These are phyloP conservation scores for Sherardia arvensis DNA, from an alignment of 257 asterid genomes.

Conservation along the genomic window DNA sequence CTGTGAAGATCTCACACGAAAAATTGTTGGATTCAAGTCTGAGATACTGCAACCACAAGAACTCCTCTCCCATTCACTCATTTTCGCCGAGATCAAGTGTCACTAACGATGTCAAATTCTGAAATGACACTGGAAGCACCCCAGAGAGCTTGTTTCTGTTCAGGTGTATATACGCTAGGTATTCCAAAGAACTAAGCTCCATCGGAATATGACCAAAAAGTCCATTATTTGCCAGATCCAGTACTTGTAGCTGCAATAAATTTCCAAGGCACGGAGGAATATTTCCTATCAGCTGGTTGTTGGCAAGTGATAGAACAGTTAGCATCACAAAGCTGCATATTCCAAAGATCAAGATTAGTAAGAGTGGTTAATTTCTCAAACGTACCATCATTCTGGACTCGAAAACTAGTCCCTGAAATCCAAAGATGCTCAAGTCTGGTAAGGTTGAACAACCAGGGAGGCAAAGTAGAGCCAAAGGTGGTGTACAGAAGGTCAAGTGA, in stretches of 20 bases:
- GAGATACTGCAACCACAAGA: slow-evolving; percentile 6
- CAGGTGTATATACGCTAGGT: slow-evolving; percentile 19
- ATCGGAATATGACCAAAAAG: slow-evolving; percentile 17
- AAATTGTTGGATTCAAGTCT: slow-evolving; percentile 20
- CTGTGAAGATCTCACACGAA: slow-evolving; percentile 12
- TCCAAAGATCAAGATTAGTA: too few relatives aligned
- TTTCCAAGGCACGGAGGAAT: slow-evolving; percentile 7
- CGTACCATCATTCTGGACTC: too few relatives aligned
- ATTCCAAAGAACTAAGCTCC: slow-evolving; percentile 8
- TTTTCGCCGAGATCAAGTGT: slow-evolving; percentile 1
- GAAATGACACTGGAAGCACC: neutral
- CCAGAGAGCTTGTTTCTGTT: slow-evolving; percentile 12
- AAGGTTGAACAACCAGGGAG: neutral
- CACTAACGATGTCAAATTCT: neutral
- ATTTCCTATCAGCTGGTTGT: neutral
- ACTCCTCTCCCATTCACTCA: slow-evolving; percentile 16
- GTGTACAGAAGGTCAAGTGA: too few relatives aligned
- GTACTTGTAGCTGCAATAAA: neutral
- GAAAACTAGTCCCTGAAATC: too few relatives aligned
- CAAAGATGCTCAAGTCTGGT: neutral
- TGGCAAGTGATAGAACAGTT: too few relatives aligned
- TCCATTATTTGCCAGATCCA: slow-evolving; percentile 12
- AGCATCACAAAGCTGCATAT: too few relatives aligned
- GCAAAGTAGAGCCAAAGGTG: neutral
- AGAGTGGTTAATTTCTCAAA: too few relatives aligned